phyloP scores from a whole-genome alignment of 1,284 basidiomycete species.

The Takashimella koratensis region DNA sequence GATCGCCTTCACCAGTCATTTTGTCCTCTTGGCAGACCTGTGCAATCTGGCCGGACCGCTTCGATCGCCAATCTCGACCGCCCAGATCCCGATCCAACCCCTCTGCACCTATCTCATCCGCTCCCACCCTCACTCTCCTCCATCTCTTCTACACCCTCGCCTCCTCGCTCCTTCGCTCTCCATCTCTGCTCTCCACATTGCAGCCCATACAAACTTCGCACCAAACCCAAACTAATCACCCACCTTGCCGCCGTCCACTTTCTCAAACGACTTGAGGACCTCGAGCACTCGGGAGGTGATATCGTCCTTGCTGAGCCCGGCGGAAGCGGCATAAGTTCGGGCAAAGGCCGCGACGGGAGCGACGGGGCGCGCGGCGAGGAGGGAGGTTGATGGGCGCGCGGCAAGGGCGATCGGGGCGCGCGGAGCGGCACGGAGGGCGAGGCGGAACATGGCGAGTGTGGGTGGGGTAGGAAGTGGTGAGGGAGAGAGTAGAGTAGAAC shows the following conservation, averaged over 20 bases:
- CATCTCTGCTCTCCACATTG: too few species aligned
- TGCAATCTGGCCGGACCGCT: too few species aligned
- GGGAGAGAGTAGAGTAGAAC: slow-evolving; percentile 2
- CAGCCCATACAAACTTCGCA: too few species aligned
- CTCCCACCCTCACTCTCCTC: too few species aligned
- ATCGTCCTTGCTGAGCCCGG: slow-evolving; percentile 67
- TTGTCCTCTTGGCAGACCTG: too few species aligned
- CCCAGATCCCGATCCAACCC: too few species aligned
- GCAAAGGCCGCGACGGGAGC: slow-evolving; percentile 10
- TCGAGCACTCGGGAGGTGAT: slow-evolving; percentile 81
- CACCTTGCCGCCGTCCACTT: slow-evolving; percentile 83
- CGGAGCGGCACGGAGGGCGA: slow-evolving; percentile 23
- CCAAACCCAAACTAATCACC: too few species aligned
- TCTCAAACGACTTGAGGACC: slow-evolving; percentile 92
- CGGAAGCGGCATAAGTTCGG: slow-evolving; percentile 67
- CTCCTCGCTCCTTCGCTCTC: too few species aligned
- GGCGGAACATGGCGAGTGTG: slow-evolving; percentile 33
- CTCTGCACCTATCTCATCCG: too few species aligned
- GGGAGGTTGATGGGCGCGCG: not conserved
- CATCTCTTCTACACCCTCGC: too few species aligned
- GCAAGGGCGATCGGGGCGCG: slow-evolving; percentile 12
- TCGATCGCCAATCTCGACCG: too few species aligned
- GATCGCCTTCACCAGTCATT: too few species aligned
- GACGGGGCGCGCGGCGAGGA: slow-evolving; percentile 2
- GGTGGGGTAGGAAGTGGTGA: not conserved